phyloP scores from a whole-genome alignment of 371 early-diverging fungal species.

The Actinomortierella ambigua region DNA sequence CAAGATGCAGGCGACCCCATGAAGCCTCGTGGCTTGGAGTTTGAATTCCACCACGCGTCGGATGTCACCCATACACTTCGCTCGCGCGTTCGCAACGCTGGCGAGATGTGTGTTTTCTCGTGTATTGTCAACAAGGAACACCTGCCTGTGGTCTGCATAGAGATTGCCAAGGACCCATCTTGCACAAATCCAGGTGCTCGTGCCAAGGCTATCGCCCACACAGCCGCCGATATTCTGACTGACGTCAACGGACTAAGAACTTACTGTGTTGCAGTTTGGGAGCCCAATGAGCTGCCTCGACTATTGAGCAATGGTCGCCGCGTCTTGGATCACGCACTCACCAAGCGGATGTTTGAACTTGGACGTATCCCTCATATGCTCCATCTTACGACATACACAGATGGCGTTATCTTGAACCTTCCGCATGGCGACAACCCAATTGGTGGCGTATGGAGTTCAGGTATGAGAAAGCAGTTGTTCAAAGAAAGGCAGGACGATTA shows the following conservation, averaged over 20 bases:
- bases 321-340: conserved; percentile 33
- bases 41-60: conserved; percentile 29
- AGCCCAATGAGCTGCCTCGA: conserved; percentile 27
- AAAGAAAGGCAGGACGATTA: not conserved
- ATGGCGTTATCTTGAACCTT: conserved; percentile 33
- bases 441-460: conserved; percentile 43
- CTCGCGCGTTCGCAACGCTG: conserved; percentile 19
- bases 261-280: conserved; percentile 44
- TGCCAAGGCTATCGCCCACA: conserved; percentile 30
- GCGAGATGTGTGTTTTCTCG: conserved; percentile 37
- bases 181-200: conserved; percentile 17
- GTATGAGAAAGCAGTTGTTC: conserved; percentile 5
- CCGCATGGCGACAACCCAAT: conserved; percentile 28
- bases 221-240: conserved; percentile 18
- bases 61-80: conserved; percentile 22
- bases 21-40: conserved; percentile 30
- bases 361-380: conserved; percentile 41
- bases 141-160: conserved; percentile 37
- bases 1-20: conserved; percentile 52
- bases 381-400: conserved; percentile 42
- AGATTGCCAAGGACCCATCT: conserved; percentile 22
- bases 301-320: conserved; percentile 33
- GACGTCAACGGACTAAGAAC: conserved; percentile 29
- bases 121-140: conserved; percentile 36
- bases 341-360: conserved; percentile 39